Base-by-base conservation (phyloP, 257 asterid genomes). In the Fraxinus quadrangulata region DNA sequence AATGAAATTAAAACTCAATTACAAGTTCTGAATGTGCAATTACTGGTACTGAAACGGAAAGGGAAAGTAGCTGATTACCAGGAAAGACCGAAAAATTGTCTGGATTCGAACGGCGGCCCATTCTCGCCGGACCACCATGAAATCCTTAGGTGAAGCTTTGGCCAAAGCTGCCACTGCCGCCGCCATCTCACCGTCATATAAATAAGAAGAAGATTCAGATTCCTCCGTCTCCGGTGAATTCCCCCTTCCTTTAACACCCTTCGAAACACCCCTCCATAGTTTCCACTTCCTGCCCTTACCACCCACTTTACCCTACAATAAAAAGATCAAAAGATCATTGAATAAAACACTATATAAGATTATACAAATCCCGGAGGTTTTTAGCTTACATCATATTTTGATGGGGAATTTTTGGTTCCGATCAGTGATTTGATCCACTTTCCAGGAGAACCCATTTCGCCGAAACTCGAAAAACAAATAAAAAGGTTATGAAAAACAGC, bases 31-130 rank as follows among this genome's bases (percentile, higher is more conserved):
- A 49, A 49, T 13, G 59, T 51, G 7, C 61, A 51, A 16, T 14
- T 4, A 51, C 23, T 19, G 21, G 61, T 17, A 51, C 6, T 51
- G n/a, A 16, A 14, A 51, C 23, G 21, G 4, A 51, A 51, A 19
- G 61, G 13, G 23, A 19, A 17, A 54, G 26, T 54, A 54, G 23
- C 26, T 54, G 65, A 19, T 77, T 84, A 95, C 98, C 91, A 95
- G 88, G 83, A 95, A 93, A 78, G 94, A 92, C 3, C 97, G 89
- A 77, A 93, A 93, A n/a, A 83, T 47, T 0, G 98, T 82, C 86
- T 96, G 99, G 75, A 93, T 92, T 77, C 97, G 85, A 42, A 91
- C 81, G 17, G 97, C 97, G 12, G 99, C 98, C 98, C 94, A 92
- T 81, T 95, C 96, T 65, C 89, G 78, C 16, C 92, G 90, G 69